phyloP scores from a whole-genome alignment of 352 stramenopile species.

The Globisporangium abappressorium region DNA sequence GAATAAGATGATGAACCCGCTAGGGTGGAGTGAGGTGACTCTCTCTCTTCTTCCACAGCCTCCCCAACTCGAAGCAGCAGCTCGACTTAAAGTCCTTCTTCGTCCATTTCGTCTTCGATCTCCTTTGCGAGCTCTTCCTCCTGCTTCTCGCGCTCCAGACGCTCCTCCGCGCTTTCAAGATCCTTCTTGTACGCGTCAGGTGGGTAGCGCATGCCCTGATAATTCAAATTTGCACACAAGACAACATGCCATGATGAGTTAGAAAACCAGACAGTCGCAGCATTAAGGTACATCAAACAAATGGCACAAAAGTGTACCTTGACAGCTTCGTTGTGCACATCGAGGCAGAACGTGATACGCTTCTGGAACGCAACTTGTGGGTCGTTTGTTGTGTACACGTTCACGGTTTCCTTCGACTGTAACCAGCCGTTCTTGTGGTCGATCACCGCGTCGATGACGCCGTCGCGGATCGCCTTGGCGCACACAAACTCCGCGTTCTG shows the following conservation, averaged over 20 bases:
- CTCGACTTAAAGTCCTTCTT: constrained; percentile 76
- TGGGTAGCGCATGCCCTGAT: constrained; percentile 94
- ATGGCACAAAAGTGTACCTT: constrained; percentile 41
- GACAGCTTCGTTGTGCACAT: constrained; percentile 98
- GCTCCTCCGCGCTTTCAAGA: constrained; percentile 89
- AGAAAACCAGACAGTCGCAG: neutral
- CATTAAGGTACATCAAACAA: neutral
- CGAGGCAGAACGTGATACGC: constrained; percentile 97
- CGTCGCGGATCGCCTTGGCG: constrained; percentile 97
- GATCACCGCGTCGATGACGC: constrained; percentile 98
- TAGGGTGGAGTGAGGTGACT: neutral
- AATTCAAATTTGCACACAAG: neutral
- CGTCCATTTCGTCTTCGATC: constrained; percentile 95
- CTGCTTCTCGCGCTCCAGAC: constrained; percentile 91
- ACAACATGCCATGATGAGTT: neutral
- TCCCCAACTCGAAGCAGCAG: neutral
- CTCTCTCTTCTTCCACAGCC: neutral
- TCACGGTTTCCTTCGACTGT: constrained; percentile 84
- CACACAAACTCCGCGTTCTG: constrained; percentile 97
- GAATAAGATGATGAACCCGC: neutral
- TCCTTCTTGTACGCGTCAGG: constrained; percentile 98
- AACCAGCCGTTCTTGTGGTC: constrained; percentile 96
- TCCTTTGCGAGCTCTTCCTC: constrained; percentile 95
- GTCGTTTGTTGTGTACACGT: constrained; percentile 92
- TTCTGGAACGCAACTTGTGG: constrained; percentile 95